phyloP scores from a whole-genome alignment of 2,329 filamentous ascomycete genomes.

The Aspergillus calidoustus region DNA sequence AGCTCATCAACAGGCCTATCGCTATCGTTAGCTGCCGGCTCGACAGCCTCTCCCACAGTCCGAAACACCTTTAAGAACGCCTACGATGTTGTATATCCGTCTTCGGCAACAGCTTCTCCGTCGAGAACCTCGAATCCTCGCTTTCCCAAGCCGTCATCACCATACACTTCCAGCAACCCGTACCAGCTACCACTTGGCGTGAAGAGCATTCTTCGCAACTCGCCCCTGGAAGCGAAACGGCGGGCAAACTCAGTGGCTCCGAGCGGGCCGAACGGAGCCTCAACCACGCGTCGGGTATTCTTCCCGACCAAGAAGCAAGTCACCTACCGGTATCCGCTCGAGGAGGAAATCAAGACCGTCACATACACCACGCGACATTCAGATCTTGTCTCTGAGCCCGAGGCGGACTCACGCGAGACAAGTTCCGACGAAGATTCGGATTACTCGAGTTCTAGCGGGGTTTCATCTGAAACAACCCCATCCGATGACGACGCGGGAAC shows the following conservation, averaged over 20 bases:
- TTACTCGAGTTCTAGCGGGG: slow-evolving; percentile 31
- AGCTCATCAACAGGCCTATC: slow-evolving; percentile 58
- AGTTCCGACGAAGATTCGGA: slow-evolving; percentile 34
- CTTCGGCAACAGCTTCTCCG: slow-evolving; percentile 44
- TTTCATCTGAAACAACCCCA: slow-evolving; percentile 34
- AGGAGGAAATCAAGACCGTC: slow-evolving; percentile 63
- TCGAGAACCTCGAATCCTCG: slow-evolving; percentile 33
- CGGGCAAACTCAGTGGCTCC: slow-evolving; percentile 47
- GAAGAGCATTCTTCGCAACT: slow-evolving; percentile 54
- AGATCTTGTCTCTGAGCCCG: slow-evolving; percentile 50
- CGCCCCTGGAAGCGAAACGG: slow-evolving; percentile 43
- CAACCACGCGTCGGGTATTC: slow-evolving; percentile 40
- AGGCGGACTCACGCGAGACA: slow-evolving; percentile 20
- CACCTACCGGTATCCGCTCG: slow-evolving; percentile 59
- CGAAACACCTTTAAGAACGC: slow-evolving; percentile 67
- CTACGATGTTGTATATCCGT: slow-evolving; percentile 52
- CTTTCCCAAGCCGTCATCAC: slow-evolving; percentile 36
- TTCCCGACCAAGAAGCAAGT: slow-evolving; percentile 64
- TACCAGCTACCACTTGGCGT: slow-evolving; percentile 51
- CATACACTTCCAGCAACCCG: slow-evolving; percentile 35
- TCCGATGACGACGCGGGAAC: slow-evolving; percentile 39
- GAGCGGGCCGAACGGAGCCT: slow-evolving; percentile 40
- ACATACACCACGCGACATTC: slow-evolving; percentile 61
- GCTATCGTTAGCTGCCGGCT: slow-evolving; percentile 55
- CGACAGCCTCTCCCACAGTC: slow-evolving; percentile 60